Evolutionary conservation across 495 filamentous ascomycete genomes (phyloP).

Genomic region (Neurospora sp.): DNA sequence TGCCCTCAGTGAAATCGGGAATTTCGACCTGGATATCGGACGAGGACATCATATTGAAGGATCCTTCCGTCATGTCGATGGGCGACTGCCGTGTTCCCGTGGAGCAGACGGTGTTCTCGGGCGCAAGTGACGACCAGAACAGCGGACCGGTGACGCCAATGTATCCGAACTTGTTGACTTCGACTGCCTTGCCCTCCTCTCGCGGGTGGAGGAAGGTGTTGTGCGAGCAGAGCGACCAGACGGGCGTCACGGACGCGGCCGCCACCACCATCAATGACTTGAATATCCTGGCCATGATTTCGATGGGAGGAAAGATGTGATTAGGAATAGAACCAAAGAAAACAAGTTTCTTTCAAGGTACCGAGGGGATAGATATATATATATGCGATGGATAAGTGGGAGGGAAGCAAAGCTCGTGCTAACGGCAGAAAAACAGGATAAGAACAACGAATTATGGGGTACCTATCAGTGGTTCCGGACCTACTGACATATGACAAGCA

Average conservation of each 20-base stretch:
- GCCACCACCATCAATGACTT: not conserved
- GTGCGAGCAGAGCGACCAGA: slow-evolving; percentile 18
- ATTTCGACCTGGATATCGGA: slow-evolving; percentile 23
- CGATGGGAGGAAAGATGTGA: not conserved
- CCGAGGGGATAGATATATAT: too few species aligned
- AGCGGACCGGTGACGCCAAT: slow-evolving; percentile 40
- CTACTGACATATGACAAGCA: not conserved
- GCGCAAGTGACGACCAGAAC: slow-evolving; percentile 44
- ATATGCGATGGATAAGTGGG: not conserved
- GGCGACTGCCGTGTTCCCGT: slow-evolving; percentile 51
- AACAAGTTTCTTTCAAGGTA: too few species aligned
- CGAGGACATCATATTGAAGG: slow-evolving; percentile 31
- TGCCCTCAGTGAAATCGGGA: slow-evolving; percentile 26
- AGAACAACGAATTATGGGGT: not conserved
- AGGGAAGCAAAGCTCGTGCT: not conserved
- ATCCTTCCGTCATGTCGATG: slow-evolving; percentile 40
- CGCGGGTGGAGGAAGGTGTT: slow-evolving; percentile 25
- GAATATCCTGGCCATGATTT: not conserved
- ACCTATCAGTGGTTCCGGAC: not conserved
- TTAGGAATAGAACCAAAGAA: not conserved
- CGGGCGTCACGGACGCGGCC: slow-evolving; percentile 17
- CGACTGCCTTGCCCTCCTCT: slow-evolving; percentile 21
- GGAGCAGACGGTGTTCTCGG: slow-evolving; percentile 38
- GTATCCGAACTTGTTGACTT: slow-evolving; percentile 38
- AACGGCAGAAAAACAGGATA: not conserved